Percentiles rank a stretch among this genome's conserved stretches.
Conservation (phyloP, 2,329 filamentous ascomycete genomes). For the Alternaria arbusti region DNA sequence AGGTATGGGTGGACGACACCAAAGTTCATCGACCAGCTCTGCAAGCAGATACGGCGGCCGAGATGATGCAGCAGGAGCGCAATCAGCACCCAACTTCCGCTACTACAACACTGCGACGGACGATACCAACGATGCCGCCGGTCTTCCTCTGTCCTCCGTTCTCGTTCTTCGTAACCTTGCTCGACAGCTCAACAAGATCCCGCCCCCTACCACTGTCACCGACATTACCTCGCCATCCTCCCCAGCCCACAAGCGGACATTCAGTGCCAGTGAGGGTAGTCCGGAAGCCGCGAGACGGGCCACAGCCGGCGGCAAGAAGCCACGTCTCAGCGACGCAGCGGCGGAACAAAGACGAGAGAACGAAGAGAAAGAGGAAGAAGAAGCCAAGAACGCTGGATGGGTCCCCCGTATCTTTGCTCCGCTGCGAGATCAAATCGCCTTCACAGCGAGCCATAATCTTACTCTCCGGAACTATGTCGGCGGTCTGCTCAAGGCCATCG, state of each 20-base stretch:
- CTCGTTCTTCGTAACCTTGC: constrained; percentile 82
- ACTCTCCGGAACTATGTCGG: constrained; percentile 49
- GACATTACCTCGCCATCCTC: constrained; percentile 36
- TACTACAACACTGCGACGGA: constrained; percentile 58
- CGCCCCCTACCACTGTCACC: constrained; percentile 29
- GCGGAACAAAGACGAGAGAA: constrained; percentile 37
- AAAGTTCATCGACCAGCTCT: constrained; percentile 15
- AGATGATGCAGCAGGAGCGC: constrained; percentile 19
- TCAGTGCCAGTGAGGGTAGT: constrained; percentile 37
- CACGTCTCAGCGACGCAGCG: constrained; percentile 40
- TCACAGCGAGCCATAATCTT: constrained; percentile 72
- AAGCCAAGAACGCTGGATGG: constrained; percentile 64
- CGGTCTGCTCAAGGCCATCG: constrained; percentile 44
- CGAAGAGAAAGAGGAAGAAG: constrained; percentile 53
- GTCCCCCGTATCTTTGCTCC: constrained; percentile 73
- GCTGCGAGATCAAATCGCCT: constrained; percentile 68
- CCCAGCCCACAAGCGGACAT: constrained; percentile 36
- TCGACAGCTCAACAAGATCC: constrained; percentile 50
- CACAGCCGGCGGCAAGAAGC: constrained; percentile 53
- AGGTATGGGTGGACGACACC: constrained; percentile 33
- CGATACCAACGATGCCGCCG: constrained; percentile 67
- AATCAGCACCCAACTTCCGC: constrained; percentile 38
- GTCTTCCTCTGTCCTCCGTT: constrained; percentile 78
- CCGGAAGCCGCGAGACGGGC: constrained; percentile 31
- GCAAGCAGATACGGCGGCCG: constrained; percentile 34